Evolutionary conservation across 768 basidiomycete species (phyloP).

Genomic region (Mycena olivaceomarginata): DNA sequence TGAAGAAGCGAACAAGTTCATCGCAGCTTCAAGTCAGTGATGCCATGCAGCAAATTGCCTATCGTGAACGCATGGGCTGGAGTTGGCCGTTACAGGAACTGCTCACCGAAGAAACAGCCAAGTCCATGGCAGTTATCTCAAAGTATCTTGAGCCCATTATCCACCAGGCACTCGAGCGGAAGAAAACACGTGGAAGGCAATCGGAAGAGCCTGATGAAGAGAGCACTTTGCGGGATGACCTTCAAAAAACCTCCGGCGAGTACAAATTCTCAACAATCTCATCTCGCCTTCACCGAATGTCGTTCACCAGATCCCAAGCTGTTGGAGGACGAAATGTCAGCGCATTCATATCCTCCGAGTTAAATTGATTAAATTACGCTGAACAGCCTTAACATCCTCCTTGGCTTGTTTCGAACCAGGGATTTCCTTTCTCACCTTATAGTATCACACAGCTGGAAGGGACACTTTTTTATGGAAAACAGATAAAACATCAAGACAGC

Average conservation of each 20-base stretch:
- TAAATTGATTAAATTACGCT: no score
- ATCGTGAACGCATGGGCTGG: constrained; percentile 19
- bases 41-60: constrained; percentile 11
- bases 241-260: neutral
- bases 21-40: neutral
- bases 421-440: neutral
- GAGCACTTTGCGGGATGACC: neutral
- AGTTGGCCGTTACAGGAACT: constrained; percentile 45
- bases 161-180: constrained; percentile 36
- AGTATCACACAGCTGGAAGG: neutral
- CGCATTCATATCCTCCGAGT: no score
- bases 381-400: neutral
- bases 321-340: neutral
- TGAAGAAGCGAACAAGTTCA: neutral
- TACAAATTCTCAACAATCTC: neutral
- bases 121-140: constrained; percentile 35
- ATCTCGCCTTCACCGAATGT: neutral
- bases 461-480: neutral
- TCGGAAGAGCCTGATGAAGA: neutral
- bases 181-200: neutral
- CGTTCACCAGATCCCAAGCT: neutral
- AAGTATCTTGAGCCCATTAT: constrained; percentile 41
- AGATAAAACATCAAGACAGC: neutral
- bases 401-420: neutral
- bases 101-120: constrained; percentile 31